These are phyloP conservation scores for Verruconis gallopava DNA, from an alignment of 2,329 filamentous ascomycete species.

Conservation along the genomic window DNA sequence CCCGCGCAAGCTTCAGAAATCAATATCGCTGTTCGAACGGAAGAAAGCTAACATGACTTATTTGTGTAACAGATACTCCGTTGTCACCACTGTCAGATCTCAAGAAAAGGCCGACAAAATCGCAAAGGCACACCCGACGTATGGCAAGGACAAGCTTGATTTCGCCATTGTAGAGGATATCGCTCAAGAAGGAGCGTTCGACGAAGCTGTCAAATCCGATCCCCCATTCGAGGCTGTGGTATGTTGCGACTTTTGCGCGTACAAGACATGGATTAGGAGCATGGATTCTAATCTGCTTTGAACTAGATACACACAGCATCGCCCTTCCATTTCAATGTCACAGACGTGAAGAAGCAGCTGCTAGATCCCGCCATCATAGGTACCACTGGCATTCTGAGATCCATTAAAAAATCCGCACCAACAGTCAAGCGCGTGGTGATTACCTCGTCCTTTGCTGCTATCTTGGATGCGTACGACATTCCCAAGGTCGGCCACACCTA, in stretches of 20 bases:
- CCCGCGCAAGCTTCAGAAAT: neutral
- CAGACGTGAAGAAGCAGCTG: slow-evolving; percentile 53
- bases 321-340: slow-evolving; percentile 62
- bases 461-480: slow-evolving; percentile 43
- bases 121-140: slow-evolving; percentile 37
- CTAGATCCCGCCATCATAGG: slow-evolving; percentile 50
- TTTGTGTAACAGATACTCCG: slow-evolving; percentile 35
- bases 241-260: neutral
- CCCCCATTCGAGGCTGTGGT: slow-evolving; percentile 60
- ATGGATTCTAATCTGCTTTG: neutral
- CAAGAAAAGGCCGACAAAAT: slow-evolving; percentile 50
- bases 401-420: slow-evolving; percentile 44
- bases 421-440: slow-evolving; percentile 60
- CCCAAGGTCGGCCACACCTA: slow-evolving; percentile 36
- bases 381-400: slow-evolving; percentile 48
- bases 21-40: no score
- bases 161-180: slow-evolving; percentile 63
- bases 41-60: neutral
- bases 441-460: slow-evolving; percentile 57
- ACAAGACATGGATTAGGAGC: neutral
- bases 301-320: slow-evolving; percentile 24
- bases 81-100: slow-evolving; percentile 50
- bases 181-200: slow-evolving; percentile 54
- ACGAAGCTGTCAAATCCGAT: slow-evolving; percentile 44
- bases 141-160: slow-evolving; percentile 43